Conservation (phyloP, 805 yeast genomes). For the Kuraishia floccosa region DNA sequence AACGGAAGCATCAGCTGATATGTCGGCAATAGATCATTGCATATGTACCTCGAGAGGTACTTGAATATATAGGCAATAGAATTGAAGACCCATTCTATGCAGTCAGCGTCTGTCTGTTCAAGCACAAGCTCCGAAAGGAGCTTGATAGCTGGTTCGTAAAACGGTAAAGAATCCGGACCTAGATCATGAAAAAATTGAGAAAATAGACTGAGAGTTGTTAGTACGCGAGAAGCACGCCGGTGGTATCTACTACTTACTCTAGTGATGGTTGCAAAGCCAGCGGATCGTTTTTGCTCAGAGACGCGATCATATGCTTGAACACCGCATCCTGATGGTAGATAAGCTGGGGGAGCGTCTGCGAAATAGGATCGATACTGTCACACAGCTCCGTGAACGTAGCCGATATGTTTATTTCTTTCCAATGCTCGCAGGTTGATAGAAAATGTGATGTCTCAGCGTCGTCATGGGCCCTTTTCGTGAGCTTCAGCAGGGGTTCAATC, state of each 20-base stretch:
- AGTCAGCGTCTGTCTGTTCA: conserved; percentile 42
- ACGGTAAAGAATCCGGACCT: conserved; percentile 77
- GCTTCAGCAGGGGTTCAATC: conserved; percentile 60
- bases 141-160: conserved; percentile 40
- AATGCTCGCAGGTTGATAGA: conserved; percentile 65
- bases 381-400: conserved; percentile 56
- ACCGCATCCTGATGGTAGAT: conserved; percentile 59
- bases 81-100: conserved; percentile 77
- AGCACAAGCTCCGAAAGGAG: conserved; percentile 36
- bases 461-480: conserved; percentile 51
- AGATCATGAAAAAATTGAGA: conserved; percentile 86
- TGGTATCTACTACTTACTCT: conserved; percentile 40
- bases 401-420: conserved; percentile 81
- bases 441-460: conserved; percentile 72
- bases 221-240: too few relatives aligned
- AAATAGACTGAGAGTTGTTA: conserved; percentile 24
- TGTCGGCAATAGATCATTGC: conserved; percentile 58
- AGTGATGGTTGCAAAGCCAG: conserved; percentile 70
- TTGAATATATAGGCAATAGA: conserved; percentile 83
- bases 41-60: conserved; percentile 58
- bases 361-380: conserved; percentile 37
- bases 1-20: conserved; percentile 55
- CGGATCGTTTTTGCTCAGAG: conserved; percentile 47
- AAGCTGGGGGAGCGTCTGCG: conserved; percentile 72
- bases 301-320: conserved; percentile 24